phyloP scores from a whole-genome alignment of 208 protist genomes.

The Phytomonas sp. region DNA sequence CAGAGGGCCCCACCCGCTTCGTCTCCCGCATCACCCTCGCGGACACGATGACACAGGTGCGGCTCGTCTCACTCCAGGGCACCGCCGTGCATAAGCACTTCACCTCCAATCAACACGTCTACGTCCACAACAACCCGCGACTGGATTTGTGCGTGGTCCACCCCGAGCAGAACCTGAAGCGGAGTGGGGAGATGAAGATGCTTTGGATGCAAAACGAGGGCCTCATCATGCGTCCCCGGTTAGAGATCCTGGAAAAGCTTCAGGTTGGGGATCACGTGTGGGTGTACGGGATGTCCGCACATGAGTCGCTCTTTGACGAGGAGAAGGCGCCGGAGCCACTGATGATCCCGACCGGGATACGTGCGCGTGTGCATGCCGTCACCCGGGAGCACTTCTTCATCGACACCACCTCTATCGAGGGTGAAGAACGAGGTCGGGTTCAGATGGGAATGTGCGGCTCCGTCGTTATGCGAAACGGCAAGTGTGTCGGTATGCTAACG shows the following conservation, averaged over 20 bases:
- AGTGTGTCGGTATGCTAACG: constrained; percentile 89
- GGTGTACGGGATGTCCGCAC: constrained; percentile 86
- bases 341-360: constrained; percentile 85
- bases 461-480: constrained; percentile 79
- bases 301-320: constrained; percentile 86
- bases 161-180: constrained; percentile 81
- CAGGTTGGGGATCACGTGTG: constrained; percentile 81
- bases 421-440: constrained; percentile 47
- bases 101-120: constrained; percentile 86
- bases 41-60: constrained; percentile 83
- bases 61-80: constrained; percentile 71
- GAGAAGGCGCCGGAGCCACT: constrained; percentile 74
- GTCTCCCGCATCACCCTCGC: constrained; percentile 80
- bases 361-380: constrained; percentile 61
- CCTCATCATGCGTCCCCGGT: constrained; percentile 62
- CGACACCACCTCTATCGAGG: constrained; percentile 70
- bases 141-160: constrained; percentile 85
- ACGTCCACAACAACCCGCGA: constrained; percentile 78
- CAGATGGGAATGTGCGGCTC: constrained; percentile 90
- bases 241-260: constrained; percentile 67
- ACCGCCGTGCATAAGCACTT: constrained; percentile 84
- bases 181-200: constrained; percentile 88
- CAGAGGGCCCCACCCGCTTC: constrained; percentile 72
- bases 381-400: constrained; percentile 88
- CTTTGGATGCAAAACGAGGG: constrained; percentile 91